Conservation (phyloP, 768 basidiomycete species). For the Amanita rubescens region DNA sequence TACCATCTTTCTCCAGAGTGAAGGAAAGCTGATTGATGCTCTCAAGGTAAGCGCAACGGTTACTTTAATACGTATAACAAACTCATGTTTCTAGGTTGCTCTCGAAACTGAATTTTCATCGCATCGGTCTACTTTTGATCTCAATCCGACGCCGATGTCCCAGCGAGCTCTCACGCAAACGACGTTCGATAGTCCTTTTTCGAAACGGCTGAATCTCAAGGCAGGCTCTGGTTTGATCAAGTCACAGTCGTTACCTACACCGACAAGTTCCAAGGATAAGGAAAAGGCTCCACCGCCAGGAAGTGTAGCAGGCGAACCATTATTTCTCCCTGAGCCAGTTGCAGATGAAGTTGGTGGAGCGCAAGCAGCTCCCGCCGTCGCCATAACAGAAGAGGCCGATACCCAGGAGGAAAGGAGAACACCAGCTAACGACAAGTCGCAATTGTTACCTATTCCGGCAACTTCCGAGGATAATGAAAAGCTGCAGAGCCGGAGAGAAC, state of each 20-base stretch:
- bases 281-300: too few relatives aligned
- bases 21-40: conserved; percentile 66
- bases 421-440: too few relatives aligned
- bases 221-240: neutral
- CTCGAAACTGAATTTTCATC: conserved; percentile 65
- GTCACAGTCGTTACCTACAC: neutral
- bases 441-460: too few relatives aligned
- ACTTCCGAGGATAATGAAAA: too few relatives aligned
- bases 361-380: neutral
- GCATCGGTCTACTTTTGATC: conserved; percentile 65
- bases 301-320: neutral
- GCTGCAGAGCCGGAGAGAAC: too few relatives aligned
- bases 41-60: conserved; percentile 52
- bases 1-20: conserved; percentile 88
- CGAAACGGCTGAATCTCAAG: neutral
- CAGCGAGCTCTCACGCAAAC: conserved; percentile 17
- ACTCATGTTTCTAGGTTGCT: conserved; percentile 36
- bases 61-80: neutral
- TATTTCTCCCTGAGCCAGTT: conserved; percentile 10
- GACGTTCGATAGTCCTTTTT: neutral
- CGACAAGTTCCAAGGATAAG: neutral
- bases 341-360: neutral
- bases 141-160: conserved; percentile 25
- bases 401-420: too few relatives aligned
- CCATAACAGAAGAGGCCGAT: too few relatives aligned